Conservation (phyloP, 2,329 filamentous ascomycete species). For the Scytalidium sp. region DNA sequence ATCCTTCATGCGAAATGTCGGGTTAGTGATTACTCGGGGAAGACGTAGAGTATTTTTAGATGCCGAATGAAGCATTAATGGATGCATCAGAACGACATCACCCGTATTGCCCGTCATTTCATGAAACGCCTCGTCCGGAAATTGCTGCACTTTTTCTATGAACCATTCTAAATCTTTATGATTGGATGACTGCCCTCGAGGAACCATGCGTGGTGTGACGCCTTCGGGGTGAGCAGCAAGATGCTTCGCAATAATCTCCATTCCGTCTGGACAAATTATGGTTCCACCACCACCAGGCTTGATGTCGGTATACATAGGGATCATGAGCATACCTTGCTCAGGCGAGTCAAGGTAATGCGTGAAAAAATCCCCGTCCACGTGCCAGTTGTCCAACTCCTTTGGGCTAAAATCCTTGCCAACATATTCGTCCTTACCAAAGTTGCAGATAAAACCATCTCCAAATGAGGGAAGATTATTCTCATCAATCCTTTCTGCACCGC, state of each 20-base stretch:
- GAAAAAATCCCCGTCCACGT: slow-evolving; percentile 53
- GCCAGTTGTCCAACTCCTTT: slow-evolving; percentile 42
- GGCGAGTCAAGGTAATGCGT: slow-evolving; percentile 50
- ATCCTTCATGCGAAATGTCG: slow-evolving; percentile 42
- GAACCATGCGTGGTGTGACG: slow-evolving; percentile 45
- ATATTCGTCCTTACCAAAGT: slow-evolving; percentile 41
- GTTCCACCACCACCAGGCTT: slow-evolving; percentile 44
- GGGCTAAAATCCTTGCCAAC: slow-evolving; percentile 38
- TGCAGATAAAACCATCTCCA: slow-evolving; percentile 43
- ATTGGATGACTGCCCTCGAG: slow-evolving; percentile 29
- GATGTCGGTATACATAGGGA: slow-evolving; percentile 49
- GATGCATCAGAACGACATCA: slow-evolving; percentile 50
- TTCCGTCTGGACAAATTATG: slow-evolving; percentile 43
- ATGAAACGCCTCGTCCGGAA: slow-evolving; percentile 33
- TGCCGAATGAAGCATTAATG: slow-evolving; percentile 50
- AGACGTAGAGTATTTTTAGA: slow-evolving; percentile 44
- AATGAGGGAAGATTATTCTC: slow-evolving; percentile 19
- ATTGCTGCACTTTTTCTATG: slow-evolving; percentile 19
- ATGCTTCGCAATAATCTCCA: slow-evolving; percentile 39
- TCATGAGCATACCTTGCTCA: slow-evolving; percentile 50
- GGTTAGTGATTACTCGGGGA: slow-evolving; percentile 50
- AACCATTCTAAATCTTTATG: slow-evolving; percentile 11
- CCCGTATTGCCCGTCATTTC: slow-evolving; percentile 47
- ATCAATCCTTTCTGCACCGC: slow-evolving; percentile 53
- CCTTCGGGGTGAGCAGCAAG: slow-evolving; percentile 46